Base-by-base conservation (phyloP, 106 monocot species). In the Chionographis japonica region DNA sequence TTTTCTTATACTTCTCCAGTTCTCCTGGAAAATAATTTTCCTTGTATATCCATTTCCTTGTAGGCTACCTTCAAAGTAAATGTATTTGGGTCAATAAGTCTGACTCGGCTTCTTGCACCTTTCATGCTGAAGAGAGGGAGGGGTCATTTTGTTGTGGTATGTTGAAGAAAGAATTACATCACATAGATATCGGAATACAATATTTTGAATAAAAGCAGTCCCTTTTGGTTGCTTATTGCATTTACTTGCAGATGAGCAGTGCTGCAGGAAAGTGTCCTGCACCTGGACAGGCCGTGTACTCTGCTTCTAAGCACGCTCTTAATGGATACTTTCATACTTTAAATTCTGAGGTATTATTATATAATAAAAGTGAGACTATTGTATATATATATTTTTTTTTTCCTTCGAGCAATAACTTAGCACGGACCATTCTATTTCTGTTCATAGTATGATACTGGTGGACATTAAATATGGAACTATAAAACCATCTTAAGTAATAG, bases 141-240 rank as follows among this genome's bases (percentile, higher is more conserved):
- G 35, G 92, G 98, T 20, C 90, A 92, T 79, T 98, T 98, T 85
- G 55, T 93, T 75, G 93, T 98, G 89, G 97, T 97, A 86, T 39
- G 63, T 37, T 53, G 38, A 37, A 66, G 38, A 55, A 37, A 56
- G 2, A 39, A 6, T 43, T 52, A 41, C 61, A 38, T 20, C 9
- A 36, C 38, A 38, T 1, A 46, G 15, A 49, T 46, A 8, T 77
- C 50, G 8, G 54, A 11, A 52, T 52, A 52, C 5, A 50, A 27
- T 17, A 18, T 11, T 39, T 54, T 15, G 12, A n/a, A 40, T 65
- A 57, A 14, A 51, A 50, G 12, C 6, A 37, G 38, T 7, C 51
- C 60, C 37, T 53, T 11, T 50, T 49, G 8, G 12, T 62, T 77
- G 35, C 54, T 75, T 6, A 62, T 58, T 64, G 71, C 52, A 68